A percentile compares a stretch with the other conserved stretches of the same genome.
Evolutionary conservation across 2,329 filamentous ascomycete genomes (phyloP).

Genomic region (Claviceps humidiphila): DNA sequence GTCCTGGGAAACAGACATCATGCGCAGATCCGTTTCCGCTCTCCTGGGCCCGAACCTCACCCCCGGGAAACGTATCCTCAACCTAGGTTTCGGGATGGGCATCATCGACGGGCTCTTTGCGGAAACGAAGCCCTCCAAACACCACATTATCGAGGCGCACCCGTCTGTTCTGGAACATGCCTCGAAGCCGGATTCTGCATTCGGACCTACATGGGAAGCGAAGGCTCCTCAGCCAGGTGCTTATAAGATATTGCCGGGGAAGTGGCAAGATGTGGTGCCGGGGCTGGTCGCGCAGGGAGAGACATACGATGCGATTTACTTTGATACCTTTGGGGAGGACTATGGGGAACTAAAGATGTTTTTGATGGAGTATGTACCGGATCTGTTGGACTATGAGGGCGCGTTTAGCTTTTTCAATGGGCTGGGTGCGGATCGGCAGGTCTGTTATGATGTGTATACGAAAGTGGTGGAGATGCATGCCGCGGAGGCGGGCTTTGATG

Average conservation of each 20-base stretch:
- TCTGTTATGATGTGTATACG: constrained; percentile 94
- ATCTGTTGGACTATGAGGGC: constrained; percentile 57
- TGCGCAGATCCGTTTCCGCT: constrained; percentile 60
- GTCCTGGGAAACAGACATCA: constrained; percentile 81
- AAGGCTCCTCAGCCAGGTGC: constrained; percentile 48
- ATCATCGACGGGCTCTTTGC: constrained; percentile 72
- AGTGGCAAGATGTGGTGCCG: constrained; percentile 72
- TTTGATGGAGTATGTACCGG: constrained; percentile 77
- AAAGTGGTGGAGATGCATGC: constrained; percentile 86
- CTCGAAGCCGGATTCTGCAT: constrained; percentile 31
- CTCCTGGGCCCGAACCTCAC: constrained; percentile 33
- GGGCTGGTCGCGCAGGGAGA: constrained; percentile 53
- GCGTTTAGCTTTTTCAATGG: constrained; percentile 84
- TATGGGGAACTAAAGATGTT: constrained; percentile 76
- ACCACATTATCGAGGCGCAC: constrained; percentile 83
- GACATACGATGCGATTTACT: constrained; percentile 81
- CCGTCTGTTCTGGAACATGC: constrained; percentile 60
- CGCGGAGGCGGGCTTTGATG: constrained; percentile 76
- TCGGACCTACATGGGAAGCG: constrained; percentile 42
- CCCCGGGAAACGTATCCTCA: constrained; percentile 56
- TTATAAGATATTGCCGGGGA: constrained; percentile 53
- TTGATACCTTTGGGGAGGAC: constrained; percentile 94
- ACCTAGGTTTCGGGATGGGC: constrained; percentile 84
- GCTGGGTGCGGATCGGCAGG: constrained; percentile 77
- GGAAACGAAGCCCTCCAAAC: constrained; percentile 48